Evolutionary conservation across 768 basidiomycete genomes (phyloP), one percentile per base, ranked within the genome.

Genomic region (Xerocomus spinulosus): DNA sequence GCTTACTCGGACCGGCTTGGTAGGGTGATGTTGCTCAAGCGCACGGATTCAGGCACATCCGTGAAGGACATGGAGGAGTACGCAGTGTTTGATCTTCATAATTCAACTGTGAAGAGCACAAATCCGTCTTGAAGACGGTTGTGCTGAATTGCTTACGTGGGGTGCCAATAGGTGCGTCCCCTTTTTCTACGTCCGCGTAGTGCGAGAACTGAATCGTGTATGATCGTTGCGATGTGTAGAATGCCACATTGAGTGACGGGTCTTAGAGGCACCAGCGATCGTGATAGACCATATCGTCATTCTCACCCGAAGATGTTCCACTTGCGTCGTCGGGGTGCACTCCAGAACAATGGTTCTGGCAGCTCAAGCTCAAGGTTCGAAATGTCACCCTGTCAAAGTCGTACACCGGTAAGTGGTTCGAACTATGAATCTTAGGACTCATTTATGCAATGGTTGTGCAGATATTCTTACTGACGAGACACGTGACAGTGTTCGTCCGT

Each of bases 191-290:
- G n/a, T n/a, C n/a, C n/a, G n/a, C n/a, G n/a, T n/a, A 14, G 7
- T 29, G 41, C 20, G 12, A 13, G 36, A 13, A 26, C 44, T 32
- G 12, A 46, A 8, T 21, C 17, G 13, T 23, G 13, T 9, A 13
- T 35, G 24, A n/a, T 9, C 12, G 30, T 26, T 18, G 10, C 12
- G 14, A 18, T 33, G 17, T 35, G 18, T 48, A 87, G 88, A 97
- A 97, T 66, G 93, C 86, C 26, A 79, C 87, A 2, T 78, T 97
- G n/a, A n/a, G n/a, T n/a, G n/a, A n/a, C n/a, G n/a, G 96, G 94
- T 4, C 73, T 86, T 14, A 83, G 83, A 2, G 89, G 94, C 53
- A 79, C 76, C 18, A 78, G 83, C 48, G 93, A 98, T 58, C 80
- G 93, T 44, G 57, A 0, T 76, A 80, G 94, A 97, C 53, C 81